Base-by-base conservation (phyloP, 2,329 filamentous ascomycete genomes). In the Waltergamsia citrina region DNA sequence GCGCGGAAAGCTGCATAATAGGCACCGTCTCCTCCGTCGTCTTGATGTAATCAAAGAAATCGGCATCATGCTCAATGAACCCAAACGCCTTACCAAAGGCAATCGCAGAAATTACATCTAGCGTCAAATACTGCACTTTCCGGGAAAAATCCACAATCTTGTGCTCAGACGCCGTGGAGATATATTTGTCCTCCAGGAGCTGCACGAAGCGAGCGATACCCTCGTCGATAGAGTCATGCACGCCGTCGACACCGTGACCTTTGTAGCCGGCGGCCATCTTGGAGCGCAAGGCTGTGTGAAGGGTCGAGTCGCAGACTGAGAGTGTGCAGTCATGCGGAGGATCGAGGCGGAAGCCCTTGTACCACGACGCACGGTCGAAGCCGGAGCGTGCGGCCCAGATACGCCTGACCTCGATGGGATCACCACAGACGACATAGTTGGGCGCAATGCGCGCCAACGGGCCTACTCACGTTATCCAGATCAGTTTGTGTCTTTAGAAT, bases 101-200 rank as follows among this genome's bases (percentile, higher is more conserved):
- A 5, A 77, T 46, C 27, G 63, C 60, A 22, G 61, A 67, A 41
- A 78, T 71, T 24, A 73, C 63, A 38, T 77, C 73, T 5, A 76
- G 51, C 1, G 69, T 71, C 35, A 75, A 66, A 51, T 60, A 74
- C 28, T 71, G 66, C 4, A 62, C 57, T 38, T 69, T 68, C 58
- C 63, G 33, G 68, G 60, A 63, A 24, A 74, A 45, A 43, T 75
- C 68, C 48, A 73, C 54, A 5, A 62, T 51, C 24, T 67, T 64
- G 29, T 50, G 53, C 2, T 43, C 29, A 1, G 21, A 29, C 3
- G 52, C 38, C 8, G 38, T 57, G 2, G 57, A 60, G 17, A 62
- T 46, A 42, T 67, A 70, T 38, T 63, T 65, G n/a, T 41, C 44
- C 32, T 63, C 57, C 35, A 76, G 62, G 8, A 74, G 54, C 6